Conservation (phyloP, 768 basidiomycete species). For the Hypsizygus marmoreus region DNA sequence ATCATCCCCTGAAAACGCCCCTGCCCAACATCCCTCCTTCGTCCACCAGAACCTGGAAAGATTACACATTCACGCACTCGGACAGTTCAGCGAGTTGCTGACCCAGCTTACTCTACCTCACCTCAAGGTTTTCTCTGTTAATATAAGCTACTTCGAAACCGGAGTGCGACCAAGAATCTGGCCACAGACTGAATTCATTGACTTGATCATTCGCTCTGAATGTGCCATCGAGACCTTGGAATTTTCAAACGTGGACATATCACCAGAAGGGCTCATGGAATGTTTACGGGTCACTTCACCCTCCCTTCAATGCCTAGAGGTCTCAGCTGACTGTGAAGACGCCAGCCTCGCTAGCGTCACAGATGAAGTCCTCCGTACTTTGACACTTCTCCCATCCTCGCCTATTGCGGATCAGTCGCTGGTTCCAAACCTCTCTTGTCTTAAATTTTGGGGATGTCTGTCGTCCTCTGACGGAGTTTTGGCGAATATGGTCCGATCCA, state of each 20-base stretch:
- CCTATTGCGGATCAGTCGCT: conserved; percentile 3
- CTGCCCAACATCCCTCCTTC: conserved; percentile 2
- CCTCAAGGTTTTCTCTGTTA: conserved; percentile 23
- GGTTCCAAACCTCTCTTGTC: conserved; percentile 21
- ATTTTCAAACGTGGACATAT: conserved; percentile 18
- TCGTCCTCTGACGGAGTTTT: conserved; percentile 25
- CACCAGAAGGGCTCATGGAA: conserved; percentile 12
- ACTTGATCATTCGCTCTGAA: conserved; percentile 22
- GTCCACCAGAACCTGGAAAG: conserved; percentile 21
- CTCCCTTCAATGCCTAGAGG: conserved; percentile 15
- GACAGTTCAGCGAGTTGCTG: conserved; percentile 22
- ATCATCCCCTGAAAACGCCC: conserved; percentile 5
- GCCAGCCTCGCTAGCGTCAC: conserved; percentile 17
- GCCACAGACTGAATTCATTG: conserved; percentile 25
- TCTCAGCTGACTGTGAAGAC: no score
- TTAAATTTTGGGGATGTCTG: conserved; percentile 28
- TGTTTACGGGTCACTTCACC: conserved; percentile 14
- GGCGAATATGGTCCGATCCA: conserved; percentile 30
- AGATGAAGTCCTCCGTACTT: conserved; percentile 18
- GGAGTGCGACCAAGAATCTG: conserved; percentile 15
- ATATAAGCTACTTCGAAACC: conserved; percentile 13
- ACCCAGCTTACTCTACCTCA: conserved; percentile 24
- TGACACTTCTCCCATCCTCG: conserved; percentile 11
- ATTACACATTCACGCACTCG: conserved; percentile 22
- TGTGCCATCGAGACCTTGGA: conserved; percentile 18